Conservation (phyloP, 306 rosid genomes). For the Cucurbita pepo region DNA sequence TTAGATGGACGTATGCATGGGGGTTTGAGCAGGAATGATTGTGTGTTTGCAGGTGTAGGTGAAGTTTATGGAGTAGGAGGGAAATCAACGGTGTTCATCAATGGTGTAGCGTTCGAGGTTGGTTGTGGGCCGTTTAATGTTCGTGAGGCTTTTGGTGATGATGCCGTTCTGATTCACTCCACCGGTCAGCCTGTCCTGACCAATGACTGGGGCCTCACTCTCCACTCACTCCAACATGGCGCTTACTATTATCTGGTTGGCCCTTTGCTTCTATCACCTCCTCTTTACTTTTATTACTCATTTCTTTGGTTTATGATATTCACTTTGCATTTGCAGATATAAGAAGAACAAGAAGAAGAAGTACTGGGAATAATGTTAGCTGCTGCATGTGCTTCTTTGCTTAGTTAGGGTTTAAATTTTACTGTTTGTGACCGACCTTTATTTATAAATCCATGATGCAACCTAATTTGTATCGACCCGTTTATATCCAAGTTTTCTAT, state of each 20-base stretch:
- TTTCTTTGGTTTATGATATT: neutral
- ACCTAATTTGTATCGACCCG: neutral
- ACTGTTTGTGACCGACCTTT: neutral
- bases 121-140: conserved; percentile 55
- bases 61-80: conserved; percentile 17
- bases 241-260: conserved; percentile 57
- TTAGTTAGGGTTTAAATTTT: neutral
- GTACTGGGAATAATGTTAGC: neutral
- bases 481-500: neutral
- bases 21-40: conserved; percentile 8
- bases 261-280: neutral
- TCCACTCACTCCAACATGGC: conserved; percentile 74
- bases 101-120: conserved; percentile 78
- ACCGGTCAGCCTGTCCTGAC: conserved; percentile 76
- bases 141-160: conserved; percentile 78
- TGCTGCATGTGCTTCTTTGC: conserved; percentile 1
- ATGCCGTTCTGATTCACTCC: conserved; percentile 55
- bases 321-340: neutral
- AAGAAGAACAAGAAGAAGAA: neutral
- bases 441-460: neutral
- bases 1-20: conserved; percentile 76
- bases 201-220: conserved; percentile 78
- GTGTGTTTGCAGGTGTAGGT: conserved; percentile 29
- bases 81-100: conserved; percentile 67
- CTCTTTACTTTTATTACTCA: neutral